Percentiles rank a stretch among this genome's conserved stretches.
Conservation (phyloP, 2,329 filamentous ascomycete species). For the Alternaria gansuensis region DNA sequence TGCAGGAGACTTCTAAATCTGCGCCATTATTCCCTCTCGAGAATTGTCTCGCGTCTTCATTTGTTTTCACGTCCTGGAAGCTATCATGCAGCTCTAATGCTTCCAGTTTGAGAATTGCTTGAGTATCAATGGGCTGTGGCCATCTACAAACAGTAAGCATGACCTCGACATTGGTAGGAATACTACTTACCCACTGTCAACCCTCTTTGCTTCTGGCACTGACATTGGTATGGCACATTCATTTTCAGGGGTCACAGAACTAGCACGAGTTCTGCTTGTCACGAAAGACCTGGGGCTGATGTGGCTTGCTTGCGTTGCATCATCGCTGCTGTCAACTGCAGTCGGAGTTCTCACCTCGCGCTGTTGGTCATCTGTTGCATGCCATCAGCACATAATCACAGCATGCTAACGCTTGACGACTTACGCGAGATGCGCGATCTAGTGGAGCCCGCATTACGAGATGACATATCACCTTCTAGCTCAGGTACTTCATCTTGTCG, state of each 20-base stretch:
- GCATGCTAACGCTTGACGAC: constrained; percentile 8
- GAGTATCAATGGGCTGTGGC: constrained; percentile 30
- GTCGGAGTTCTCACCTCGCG: constrained; percentile 37
- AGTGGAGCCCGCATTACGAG: constrained; percentile 42
- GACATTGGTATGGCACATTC: constrained; percentile 10
- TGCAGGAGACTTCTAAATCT: constrained; percentile 32
- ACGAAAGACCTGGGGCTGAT: constrained; percentile 40
- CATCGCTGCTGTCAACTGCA: constrained; percentile 33
- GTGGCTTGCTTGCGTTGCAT: constrained; percentile 36
- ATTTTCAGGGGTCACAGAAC: constrained; percentile 26
- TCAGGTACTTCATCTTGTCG: constrained; percentile 40
- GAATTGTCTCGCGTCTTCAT: constrained; percentile 14
- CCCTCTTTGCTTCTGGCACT: constrained; percentile 6
- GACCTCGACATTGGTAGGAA: neutral
- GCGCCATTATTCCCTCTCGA: constrained; percentile 24
- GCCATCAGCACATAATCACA: constrained; percentile 1
- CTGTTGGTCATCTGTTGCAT: constrained; percentile 37
- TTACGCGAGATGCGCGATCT: constrained; percentile 43
- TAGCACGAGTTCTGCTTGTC: constrained; percentile 34
- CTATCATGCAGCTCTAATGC: constrained; percentile 33
- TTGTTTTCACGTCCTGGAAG: constrained; percentile 12
- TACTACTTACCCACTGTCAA: constrained; percentile 15
- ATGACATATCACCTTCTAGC: constrained; percentile 44
- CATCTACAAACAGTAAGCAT: constrained; percentile 22
- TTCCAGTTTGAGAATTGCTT: constrained; percentile 34